Evolutionary conservation across 1,284 basidiomycete genomes (phyloP).

Genomic region (Neonothopanus nambi): DNA sequence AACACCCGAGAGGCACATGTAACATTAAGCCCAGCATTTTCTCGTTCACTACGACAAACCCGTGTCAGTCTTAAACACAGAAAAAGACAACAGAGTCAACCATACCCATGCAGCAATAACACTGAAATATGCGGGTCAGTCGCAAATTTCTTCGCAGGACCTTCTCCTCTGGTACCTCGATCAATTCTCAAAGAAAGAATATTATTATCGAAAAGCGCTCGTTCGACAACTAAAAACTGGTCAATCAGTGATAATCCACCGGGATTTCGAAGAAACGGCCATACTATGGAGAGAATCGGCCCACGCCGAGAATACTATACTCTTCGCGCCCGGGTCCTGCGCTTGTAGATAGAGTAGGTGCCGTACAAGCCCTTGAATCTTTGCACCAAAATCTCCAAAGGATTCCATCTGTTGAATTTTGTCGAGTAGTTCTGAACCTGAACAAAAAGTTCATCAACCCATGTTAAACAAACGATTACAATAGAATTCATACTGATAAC

Average conservation of each 20-base stretch:
- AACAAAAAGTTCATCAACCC: neutral
- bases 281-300: conserved; percentile 73
- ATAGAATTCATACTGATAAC: conserved; percentile 42
- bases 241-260: neutral
- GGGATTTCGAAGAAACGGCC: conserved; percentile 28
- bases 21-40: conserved; percentile 78
- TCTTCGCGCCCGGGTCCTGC: conserved; percentile 69
- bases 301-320: conserved; percentile 83
- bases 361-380: conserved; percentile 72
- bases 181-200: conserved; percentile 70
- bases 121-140: conserved; percentile 63
- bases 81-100: neutral
- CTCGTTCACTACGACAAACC: conserved; percentile 56
- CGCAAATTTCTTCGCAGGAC: conserved; percentile 64
- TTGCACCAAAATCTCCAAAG: conserved; percentile 72
- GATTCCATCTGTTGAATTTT: conserved; percentile 63
- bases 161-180: conserved; percentile 50
- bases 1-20: conserved; percentile 79
- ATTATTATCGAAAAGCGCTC: conserved; percentile 57
- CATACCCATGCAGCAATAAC: conserved; percentile 72
- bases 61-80: conserved; percentile 4
- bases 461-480: neutral
- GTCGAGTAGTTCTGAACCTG: conserved; percentile 50
- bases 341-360: conserved; percentile 67
- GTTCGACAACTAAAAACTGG: conserved; percentile 4